These are phyloP conservation scores for Tricholoma matsutake DNA, from an alignment of 768 basidiomycete species.

Conservation along the genomic window DNA sequence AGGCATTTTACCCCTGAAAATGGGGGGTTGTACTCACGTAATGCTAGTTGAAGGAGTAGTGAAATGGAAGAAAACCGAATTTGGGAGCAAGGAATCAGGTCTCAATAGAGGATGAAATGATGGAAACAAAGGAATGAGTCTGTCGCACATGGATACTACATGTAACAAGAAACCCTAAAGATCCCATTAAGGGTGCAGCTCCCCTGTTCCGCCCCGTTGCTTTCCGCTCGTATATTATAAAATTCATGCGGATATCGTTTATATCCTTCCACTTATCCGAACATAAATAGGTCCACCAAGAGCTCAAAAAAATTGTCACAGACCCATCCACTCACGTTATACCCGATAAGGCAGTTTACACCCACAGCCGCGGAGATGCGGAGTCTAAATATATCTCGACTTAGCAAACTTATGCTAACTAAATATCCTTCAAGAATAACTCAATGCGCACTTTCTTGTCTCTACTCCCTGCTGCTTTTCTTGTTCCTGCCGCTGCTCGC, in stretches of 20 bases:
- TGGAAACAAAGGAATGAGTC: conserved; percentile 13
- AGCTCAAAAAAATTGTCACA: neutral
- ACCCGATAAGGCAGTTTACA: conserved; percentile 11
- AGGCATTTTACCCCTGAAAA: conserved; percentile 55
- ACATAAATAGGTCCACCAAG: no score
- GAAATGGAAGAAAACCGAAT: conserved; percentile 35
- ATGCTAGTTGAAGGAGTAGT: conserved; percentile 22
- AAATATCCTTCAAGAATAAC: no score
- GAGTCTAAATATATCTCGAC: neutral
- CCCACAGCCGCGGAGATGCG: conserved; percentile 16
- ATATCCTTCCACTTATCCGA: no score
- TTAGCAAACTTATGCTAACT: neutral
- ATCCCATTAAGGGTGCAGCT: conserved; percentile 11
- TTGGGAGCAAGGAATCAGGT: conserved; percentile 29
- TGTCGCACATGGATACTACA: conserved; percentile 24
- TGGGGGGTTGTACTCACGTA: conserved; percentile 62
- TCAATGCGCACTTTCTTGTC: neutral
- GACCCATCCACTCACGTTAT: neutral
- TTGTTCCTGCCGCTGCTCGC: conserved; percentile 31
- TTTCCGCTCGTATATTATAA: conserved; percentile 21
- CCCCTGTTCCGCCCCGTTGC: conserved; percentile 16
- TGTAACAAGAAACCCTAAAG: conserved; percentile 7
- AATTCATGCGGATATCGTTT: conserved; percentile 6
- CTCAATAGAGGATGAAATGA: conserved; percentile 13
- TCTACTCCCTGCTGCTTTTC: neutral